These are phyloP conservation scores for Boletus bicolor DNA, from an alignment of 768 basidiomycete genomes.

Conservation along the genomic window DNA sequence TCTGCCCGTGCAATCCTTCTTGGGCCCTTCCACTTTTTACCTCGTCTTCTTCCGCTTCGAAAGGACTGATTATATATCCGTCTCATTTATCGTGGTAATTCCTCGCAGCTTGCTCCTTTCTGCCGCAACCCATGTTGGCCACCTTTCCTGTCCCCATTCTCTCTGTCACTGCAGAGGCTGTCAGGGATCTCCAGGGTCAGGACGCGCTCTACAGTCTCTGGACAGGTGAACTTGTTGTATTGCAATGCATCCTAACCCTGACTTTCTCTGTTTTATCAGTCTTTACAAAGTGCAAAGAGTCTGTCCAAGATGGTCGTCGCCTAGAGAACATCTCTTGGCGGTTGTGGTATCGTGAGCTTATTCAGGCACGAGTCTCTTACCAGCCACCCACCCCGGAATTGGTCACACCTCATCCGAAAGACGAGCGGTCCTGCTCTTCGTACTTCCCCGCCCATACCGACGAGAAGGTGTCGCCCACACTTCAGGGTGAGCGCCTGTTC, in stretches of 20 bases:
- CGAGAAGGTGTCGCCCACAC: conserved; percentile 15
- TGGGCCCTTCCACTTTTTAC: conserved; percentile 8
- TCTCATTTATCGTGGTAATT: conserved; percentile 8
- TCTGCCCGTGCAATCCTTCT: conserved; percentile 17
- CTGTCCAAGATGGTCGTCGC: conserved; percentile 72
- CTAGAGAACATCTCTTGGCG: conserved; percentile 90
- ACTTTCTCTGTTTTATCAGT: conserved; percentile 42
- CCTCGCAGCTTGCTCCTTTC: conserved; percentile 7
- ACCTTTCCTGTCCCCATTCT: conserved; percentile 64
- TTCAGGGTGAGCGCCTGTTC: conserved; percentile 13
- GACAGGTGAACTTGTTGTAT: conserved; percentile 45
- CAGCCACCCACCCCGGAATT: conserved; percentile 31
- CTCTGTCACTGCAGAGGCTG: conserved; percentile 59
- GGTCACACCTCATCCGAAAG: conserved; percentile 10
- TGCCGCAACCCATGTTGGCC: conserved; percentile 39
- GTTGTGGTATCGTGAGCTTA: conserved; percentile 70
- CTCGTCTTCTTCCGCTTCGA: conserved; percentile 13
- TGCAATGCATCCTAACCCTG: neutral
- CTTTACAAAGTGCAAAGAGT: conserved; percentile 80
- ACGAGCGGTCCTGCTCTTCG: conserved; percentile 22
- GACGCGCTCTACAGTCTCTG: conserved; percentile 67
- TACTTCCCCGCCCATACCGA: conserved; percentile 26
- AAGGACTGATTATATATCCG: conserved; percentile 21
- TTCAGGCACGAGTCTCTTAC: conserved; percentile 31
- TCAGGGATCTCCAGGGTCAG: conserved; percentile 64